Evolutionary conservation across 2,329 filamentous ascomycete species (phyloP), one percentile per base, ranked within the genome.

Genomic region (Xylaria sp.): DNA sequence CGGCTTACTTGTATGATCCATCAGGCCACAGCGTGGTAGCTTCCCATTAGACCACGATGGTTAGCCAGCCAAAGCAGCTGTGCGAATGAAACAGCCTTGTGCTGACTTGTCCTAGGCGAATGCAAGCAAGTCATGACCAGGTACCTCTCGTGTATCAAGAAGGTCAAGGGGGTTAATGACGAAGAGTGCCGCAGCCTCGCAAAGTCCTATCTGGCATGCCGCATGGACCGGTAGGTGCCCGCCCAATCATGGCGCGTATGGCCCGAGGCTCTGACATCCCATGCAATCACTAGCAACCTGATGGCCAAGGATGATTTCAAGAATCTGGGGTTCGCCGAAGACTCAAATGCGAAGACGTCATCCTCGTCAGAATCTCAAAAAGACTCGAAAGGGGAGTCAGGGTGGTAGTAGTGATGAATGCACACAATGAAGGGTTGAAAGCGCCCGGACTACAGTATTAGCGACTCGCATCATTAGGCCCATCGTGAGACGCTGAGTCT

Each of bases 281-380:
- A 39, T 48, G 60, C 48, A 50, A 39, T 26, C 8, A 34, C 24
- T 64, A 92, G 92, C 63, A 97, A 97, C 69, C 78, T 99, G 26
- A 99, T 99, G 94, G 92, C 92, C 7, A 91, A 84, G 63, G 94
- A 99, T 69, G 90, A 96, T 55, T 94, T 97, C 74, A 91, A 90
- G 73, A 99, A 99, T 69, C 78, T 99, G 39, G 94, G 94, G 0
- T 94, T 96, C 64, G 80, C 60, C 19, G 69, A 71, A 13, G 67
- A 71, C 1, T 61, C 68, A n/a, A 64, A 61, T 19, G 55, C 68
- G 39, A 60, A 65, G 44, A 50, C 50, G 39, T 38, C 60, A 44
- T 54, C 54, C 26, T 57, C 51, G 41, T 52, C 61, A 26, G 62
- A 59, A 46, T 44, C 60, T 4, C 64, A 70, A 51, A 60, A 63